These are phyloP conservation scores for Boechera retrofracta DNA, from an alignment of 345 rosid species.

Conservation along the genomic window DNA sequence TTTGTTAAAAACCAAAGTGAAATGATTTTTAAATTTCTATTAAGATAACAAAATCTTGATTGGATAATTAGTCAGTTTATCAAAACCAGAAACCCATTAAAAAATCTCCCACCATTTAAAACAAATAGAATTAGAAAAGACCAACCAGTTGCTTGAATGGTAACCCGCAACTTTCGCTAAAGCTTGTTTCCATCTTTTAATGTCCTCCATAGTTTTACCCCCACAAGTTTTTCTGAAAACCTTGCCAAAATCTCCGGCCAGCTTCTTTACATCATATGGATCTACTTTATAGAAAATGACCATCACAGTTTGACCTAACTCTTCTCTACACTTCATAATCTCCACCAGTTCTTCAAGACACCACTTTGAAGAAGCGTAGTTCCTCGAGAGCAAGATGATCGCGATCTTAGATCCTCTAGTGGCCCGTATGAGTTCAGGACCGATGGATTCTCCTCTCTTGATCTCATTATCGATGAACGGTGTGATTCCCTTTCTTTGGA, in stretches of 20 bases:
- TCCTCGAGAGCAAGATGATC: constrained; percentile 2
- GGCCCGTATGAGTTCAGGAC: constrained; percentile 14
- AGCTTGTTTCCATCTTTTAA: neutral
- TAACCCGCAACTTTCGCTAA: neutral
- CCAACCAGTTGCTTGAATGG: constrained; percentile 1
- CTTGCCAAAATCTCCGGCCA: neutral
- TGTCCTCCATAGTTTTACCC: neutral
- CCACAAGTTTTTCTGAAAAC: neutral
- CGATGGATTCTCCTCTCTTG: neutral
- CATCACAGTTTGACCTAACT: neutral
- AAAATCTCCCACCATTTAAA: neutral
- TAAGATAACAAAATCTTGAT: neutral
- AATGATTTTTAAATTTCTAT: neutral
- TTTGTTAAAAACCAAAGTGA: neutral
- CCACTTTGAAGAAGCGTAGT: constrained; percentile 11
- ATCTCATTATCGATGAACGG: neutral
- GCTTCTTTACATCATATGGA: neutral
- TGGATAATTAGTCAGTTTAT: neutral
- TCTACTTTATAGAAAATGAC: constrained; percentile 2
- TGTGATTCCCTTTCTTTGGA: constrained; percentile 26
- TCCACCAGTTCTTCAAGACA: constrained; percentile 21
- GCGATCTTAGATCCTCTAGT: constrained; percentile 32
- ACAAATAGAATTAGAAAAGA: neutral
- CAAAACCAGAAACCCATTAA: neutral
- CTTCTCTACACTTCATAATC: neutral